Base-by-base conservation (phyloP, 108 stramenopile species). In the Pseudonitzschia multistriata region DNA sequence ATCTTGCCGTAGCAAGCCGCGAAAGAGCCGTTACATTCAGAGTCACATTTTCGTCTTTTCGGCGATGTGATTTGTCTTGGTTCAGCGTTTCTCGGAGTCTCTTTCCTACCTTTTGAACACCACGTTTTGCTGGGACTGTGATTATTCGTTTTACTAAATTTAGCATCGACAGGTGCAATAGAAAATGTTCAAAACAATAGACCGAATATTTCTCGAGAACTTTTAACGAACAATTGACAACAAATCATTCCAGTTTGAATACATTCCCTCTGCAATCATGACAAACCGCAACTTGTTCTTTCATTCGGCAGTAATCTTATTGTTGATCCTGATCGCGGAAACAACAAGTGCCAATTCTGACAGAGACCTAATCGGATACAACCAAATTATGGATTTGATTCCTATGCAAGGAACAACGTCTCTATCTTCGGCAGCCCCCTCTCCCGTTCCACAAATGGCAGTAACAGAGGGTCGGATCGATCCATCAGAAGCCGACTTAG, bases 251-350 rank as follows among this genome's bases (percentile, higher is more conserved):
- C n/a, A n/a, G n/a, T n/a, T n/a, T n/a, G n/a, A n/a, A 42, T 42
- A 42, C 40, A 7, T 7, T 42, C 13, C 13, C 40, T 13, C 0
- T 10, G 14, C 10, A 17, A 35, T 36, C 31, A 59, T 59, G 34
- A 59, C 15, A 19, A 3, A 59, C 17, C n/a, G 31, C 2, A 30
- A 35, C 25, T 14, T 30, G 35, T 11, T 15, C 8, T 29, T 59
- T 14, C 31, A 35, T 55, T 25, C 21, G 56, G 56, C 56, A 57
- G 31, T n/a, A n/a, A 55, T 53, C 54, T 14, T 55, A 25, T n/a
- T 55, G 22, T 33, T 59, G 19, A 14, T 59, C 31, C 0, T 34
- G 13, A 11, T 59, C 0, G 50, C 5, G 25, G 50, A 19, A 52
- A 25, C 3, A 33, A 15, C 57, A 6, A 57, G 56, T 30, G 56